Evolutionary conservation across 2,329 filamentous ascomycete genomes (phyloP).

Genomic region (Coniella lustricola): DNA sequence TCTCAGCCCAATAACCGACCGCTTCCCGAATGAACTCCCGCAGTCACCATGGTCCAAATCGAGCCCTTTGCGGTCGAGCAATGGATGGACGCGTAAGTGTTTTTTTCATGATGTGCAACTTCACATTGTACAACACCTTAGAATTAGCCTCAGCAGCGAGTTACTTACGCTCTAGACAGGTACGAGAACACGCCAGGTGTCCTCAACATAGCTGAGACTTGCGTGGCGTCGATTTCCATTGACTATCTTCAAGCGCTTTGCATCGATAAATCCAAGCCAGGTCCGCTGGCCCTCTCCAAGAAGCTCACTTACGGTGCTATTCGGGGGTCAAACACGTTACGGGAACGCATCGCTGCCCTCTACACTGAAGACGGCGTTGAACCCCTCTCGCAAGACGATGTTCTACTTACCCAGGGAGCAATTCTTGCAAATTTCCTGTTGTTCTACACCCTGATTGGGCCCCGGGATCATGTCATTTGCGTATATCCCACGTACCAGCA

Average conservation of each 20-base stretch:
- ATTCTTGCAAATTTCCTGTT: constrained; percentile 81
- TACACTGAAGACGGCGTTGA: constrained; percentile 51
- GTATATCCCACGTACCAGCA: constrained; percentile 86
- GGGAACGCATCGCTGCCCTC: constrained; percentile 56
- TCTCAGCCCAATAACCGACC: too few species aligned
- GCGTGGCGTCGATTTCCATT: constrained; percentile 66
- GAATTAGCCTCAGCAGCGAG: too few species aligned
- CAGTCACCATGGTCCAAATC: constrained; percentile 36
- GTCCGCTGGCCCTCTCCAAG: constrained; percentile 44
- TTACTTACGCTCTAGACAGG: constrained; percentile 18
- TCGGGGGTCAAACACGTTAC: constrained; percentile 56
- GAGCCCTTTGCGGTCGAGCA: constrained; percentile 64
- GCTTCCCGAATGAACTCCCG: neutral
- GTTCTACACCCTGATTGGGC: constrained; percentile 63
- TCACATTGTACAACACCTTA: neutral
- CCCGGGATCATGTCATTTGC: constrained; percentile 77
- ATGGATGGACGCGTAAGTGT: constrained; percentile 48
- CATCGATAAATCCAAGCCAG: constrained; percentile 39
- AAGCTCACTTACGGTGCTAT: constrained; percentile 70
- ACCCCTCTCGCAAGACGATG: constrained; percentile 46
- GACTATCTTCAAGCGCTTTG: constrained; percentile 56
- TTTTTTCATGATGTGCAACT: too few species aligned
- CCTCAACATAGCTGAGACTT: constrained; percentile 73
- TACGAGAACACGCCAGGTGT: constrained; percentile 50
- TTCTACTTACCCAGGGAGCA: constrained; percentile 72